Conservation (phyloP, 306 rosid genomes). For the Ceratonia siliqua region DNA sequence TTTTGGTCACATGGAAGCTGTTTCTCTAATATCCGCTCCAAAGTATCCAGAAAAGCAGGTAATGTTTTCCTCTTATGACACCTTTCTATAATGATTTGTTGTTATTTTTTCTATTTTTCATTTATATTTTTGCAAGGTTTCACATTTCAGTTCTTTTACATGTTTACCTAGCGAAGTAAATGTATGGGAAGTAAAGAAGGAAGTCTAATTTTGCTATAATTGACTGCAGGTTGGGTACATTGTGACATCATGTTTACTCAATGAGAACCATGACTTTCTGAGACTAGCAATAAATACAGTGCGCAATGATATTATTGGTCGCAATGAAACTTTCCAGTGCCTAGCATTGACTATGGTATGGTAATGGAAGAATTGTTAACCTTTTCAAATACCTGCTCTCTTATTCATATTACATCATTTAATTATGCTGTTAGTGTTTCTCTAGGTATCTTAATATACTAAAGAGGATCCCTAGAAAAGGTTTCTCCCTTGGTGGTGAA, state of each 20-base stretch:
- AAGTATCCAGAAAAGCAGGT: conserved; percentile 99
- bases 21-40: conserved; percentile 98
- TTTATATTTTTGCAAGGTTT: conserved; percentile 4
- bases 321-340: conserved; percentile 98
- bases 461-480: conserved; percentile 10
- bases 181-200: conserved; percentile 17
- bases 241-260: conserved; percentile 90
- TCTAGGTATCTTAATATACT: conserved; percentile 13
- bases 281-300: conserved; percentile 96
- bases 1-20: conserved; percentile 99
- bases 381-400: conserved; percentile 18
- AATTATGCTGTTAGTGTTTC: conserved; percentile 4
- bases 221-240: conserved; percentile 97
- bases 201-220: conserved; percentile 35
- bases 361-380: conserved; percentile 22
- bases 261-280: conserved; percentile 99
- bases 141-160: conserved; percentile 28
- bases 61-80: conserved; percentile 2
- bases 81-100: not conserved
- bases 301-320: conserved; percentile 97
- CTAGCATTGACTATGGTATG: conserved; percentile 99
- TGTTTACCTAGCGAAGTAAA: conserved; percentile 26
- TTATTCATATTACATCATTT: conserved; percentile 12
- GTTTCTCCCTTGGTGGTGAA: not conserved
- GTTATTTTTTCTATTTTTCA: not conserved